A percentile compares a stretch with the other conserved stretches of the same genome.
Conservation (phyloP, 305 asterid genomes). For the Plantago rigida region DNA sequence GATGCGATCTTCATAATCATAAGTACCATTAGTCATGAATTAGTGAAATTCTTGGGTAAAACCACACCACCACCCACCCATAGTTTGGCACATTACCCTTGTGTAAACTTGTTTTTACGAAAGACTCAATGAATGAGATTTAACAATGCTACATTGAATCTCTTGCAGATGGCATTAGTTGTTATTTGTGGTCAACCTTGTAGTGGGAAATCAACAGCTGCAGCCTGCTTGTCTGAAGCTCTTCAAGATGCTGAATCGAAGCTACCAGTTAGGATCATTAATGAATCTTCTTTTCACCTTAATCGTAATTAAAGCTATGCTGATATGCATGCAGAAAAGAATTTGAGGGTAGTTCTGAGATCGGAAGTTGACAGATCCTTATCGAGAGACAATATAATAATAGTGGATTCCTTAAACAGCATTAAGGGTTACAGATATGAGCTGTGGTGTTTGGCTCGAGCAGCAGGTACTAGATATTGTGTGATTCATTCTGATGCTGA, state of each 20-base stretch:
- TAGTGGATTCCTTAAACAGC: constrained; percentile 87
- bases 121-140: neutral
- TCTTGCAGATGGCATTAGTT: constrained; percentile 77
- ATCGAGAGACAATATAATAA: constrained; percentile 59
- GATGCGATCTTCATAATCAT: too few species aligned
- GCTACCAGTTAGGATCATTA: constrained; percentile 53
- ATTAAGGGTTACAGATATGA: constrained; percentile 95
- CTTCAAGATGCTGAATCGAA: constrained; percentile 62
- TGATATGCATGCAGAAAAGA: constrained; percentile 79
- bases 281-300: constrained; percentile 79
- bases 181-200: constrained; percentile 95
- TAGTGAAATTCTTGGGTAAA: too few species aligned
- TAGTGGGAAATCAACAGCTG: constrained; percentile 83
- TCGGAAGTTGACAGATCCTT: constrained; percentile 88
- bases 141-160: neutral
- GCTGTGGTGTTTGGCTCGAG: constrained; percentile 95
- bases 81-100: neutral
- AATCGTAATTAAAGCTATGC: constrained; percentile 70
- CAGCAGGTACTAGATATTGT: constrained; percentile 82
- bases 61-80: too few species aligned
- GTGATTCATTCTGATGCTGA: constrained; percentile 71
- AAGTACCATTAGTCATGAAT: too few species aligned
- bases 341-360: constrained; percentile 75
- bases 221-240: constrained; percentile 61
- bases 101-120: neutral